These are phyloP conservation scores for Verticillium alfalfae DNA, from an alignment of 2,329 filamentous ascomycete species.

Conservation along the genomic window DNA sequence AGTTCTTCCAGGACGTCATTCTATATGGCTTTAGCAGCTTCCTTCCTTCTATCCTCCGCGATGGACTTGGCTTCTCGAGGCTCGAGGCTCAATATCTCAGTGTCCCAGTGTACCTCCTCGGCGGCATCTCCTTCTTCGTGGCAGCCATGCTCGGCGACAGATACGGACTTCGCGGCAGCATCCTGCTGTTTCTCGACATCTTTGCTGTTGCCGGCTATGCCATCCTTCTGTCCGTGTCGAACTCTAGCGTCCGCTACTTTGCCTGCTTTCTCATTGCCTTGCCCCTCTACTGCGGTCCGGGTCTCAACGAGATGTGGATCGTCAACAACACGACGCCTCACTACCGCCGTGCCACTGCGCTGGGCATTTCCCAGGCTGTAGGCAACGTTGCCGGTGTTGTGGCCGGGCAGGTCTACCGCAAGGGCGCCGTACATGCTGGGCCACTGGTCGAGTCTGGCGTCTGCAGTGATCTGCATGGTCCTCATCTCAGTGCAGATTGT, in stretches of 20 bases:
- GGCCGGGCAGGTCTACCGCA: conserved; percentile 13
- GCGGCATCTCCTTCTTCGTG: conserved; percentile 35
- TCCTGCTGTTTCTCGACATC: conserved; percentile 52
- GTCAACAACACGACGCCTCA: conserved; percentile 39
- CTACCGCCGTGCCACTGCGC: conserved; percentile 37
- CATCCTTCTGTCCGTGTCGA: conserved; percentile 31
- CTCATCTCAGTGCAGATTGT: conserved; percentile 6
- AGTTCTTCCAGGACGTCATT: conserved; percentile 46
- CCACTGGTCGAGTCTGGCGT: conserved; percentile 10
- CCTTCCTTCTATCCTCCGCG: conserved; percentile 46
- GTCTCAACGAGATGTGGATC: conserved; percentile 44
- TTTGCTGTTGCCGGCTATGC: conserved; percentile 43
- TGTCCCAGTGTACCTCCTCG: conserved; percentile 48
- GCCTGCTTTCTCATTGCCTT: conserved; percentile 42
- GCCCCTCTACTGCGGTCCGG: conserved; percentile 41
- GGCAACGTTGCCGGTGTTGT: conserved; percentile 41
- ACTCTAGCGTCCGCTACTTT: conserved; percentile 42
- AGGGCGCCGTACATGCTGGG: conserved; percentile 22
- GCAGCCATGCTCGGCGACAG: conserved; percentile 39
- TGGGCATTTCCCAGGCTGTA: conserved; percentile 38
- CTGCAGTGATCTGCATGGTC: conserved; percentile 7
- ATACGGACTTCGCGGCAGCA: conserved; percentile 19
- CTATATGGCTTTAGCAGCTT: conserved; percentile 53
- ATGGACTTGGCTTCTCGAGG: conserved; percentile 40
- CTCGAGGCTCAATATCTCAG: conserved; percentile 47